Evolutionary conservation across 768 basidiomycete species (phyloP).

Genomic region (Leccinum subgranulosum): DNA sequence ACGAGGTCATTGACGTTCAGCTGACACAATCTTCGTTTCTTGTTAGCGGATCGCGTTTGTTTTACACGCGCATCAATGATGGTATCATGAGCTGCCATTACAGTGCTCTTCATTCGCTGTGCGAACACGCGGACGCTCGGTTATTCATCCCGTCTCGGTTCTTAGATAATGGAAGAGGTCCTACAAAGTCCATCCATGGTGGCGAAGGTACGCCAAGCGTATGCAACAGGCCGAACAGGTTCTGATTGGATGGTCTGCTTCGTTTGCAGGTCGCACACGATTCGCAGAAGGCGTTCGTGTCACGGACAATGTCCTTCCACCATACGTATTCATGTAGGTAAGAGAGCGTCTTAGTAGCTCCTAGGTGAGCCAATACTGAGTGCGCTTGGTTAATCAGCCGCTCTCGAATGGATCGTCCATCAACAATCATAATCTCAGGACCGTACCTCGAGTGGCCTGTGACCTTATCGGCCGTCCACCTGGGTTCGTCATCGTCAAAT

Average conservation of each 20-base stretch:
- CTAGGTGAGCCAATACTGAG: constrained; percentile 38
- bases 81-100: constrained; percentile 33
- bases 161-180: constrained; percentile 28
- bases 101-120: constrained; percentile 20
- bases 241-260: constrained; percentile 16
- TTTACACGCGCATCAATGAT: constrained; percentile 31
- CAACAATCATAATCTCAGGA: neutral
- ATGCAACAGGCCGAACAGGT: constrained; percentile 26
- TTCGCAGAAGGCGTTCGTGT: constrained; percentile 19
- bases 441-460: no score
- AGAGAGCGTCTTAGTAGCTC: constrained; percentile 30
- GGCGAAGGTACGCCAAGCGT: constrained; percentile 21
- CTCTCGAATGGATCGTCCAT: constrained; percentile 24
- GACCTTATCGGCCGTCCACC: neutral
- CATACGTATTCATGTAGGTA: constrained; percentile 15
- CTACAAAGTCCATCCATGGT: constrained; percentile 44
- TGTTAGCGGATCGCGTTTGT: constrained; percentile 31
- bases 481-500: neutral
- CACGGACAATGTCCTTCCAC: constrained; percentile 36
- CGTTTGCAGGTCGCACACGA: no score
- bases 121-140: constrained; percentile 31
- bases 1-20: neutral
- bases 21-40: neutral
- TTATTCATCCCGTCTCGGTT: constrained; percentile 10
- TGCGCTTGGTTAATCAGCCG: constrained; percentile 38